A percentile compares a stretch with the other conserved stretches of the same genome.
Evolutionary conservation across 2,329 filamentous ascomycete species (phyloP).

Genomic region (Arthrobotrys musiformis): DNA sequence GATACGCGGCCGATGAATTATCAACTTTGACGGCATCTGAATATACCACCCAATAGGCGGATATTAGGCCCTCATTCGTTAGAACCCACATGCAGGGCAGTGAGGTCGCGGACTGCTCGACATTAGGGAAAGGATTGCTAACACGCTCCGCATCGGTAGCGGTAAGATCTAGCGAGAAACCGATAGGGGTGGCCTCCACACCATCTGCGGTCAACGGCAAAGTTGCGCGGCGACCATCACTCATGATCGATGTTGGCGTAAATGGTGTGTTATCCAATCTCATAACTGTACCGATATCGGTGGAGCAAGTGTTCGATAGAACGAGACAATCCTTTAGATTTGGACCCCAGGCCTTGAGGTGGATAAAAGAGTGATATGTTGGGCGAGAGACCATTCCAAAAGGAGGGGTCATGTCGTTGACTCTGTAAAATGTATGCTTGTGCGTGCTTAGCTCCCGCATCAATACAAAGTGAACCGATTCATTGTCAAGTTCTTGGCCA

Average conservation of each 20-base stretch:
- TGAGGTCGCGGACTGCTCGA: slow-evolving; percentile 80
- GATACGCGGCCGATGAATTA: slow-evolving; percentile 70
- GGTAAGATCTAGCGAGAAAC: slow-evolving; percentile 84
- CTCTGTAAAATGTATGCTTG: slow-evolving; percentile 76
- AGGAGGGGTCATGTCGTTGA: slow-evolving; percentile 78
- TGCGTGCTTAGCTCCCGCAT: slow-evolving; percentile 68
- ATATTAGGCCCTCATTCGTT: slow-evolving; percentile 87
- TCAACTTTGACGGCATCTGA: slow-evolving; percentile 82
- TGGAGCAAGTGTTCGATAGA: slow-evolving; percentile 80
- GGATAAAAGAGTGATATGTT: slow-evolving; percentile 80
- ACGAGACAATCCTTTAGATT: slow-evolving; percentile 83
- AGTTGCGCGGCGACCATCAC: slow-evolving; percentile 79
- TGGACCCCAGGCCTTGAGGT: slow-evolving; percentile 82
- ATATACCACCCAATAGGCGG: slow-evolving; percentile 92
- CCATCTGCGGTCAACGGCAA: slow-evolving; percentile 75
- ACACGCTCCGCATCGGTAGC: slow-evolving; percentile 69
- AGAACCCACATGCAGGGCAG: slow-evolving; percentile 85
- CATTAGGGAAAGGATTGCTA: slow-evolving; percentile 64
- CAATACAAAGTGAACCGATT: slow-evolving; percentile 81
- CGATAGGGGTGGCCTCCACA: slow-evolving; percentile 80
- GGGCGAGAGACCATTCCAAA: slow-evolving; percentile 74
- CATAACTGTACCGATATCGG: slow-evolving; percentile 81
- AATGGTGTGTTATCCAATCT: slow-evolving; percentile 71
- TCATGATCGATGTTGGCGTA: slow-evolving; percentile 75
- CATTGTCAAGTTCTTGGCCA: slow-evolving; percentile 54